Percentiles rank a stretch among this genome's conserved stretches.
Conservation (phyloP, 495 filamentous ascomycete species). For the Hypomontagnella monticulosa region DNA sequence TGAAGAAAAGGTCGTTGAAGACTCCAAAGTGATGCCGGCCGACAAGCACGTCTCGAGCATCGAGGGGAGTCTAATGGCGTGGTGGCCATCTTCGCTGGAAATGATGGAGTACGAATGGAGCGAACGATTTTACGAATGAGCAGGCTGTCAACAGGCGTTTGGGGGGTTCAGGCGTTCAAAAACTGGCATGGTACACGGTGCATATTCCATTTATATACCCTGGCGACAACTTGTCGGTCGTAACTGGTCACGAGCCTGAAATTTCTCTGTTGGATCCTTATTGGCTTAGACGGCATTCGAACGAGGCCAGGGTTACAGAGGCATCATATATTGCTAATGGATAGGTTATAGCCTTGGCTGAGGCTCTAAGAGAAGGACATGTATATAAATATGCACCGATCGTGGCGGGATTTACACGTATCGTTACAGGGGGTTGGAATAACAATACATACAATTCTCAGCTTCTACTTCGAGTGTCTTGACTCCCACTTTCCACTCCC, state of each 20-base stretch:
- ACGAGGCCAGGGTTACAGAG: slow-evolving; percentile 14
- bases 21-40: slow-evolving; percentile 1
- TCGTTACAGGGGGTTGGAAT: background rate
- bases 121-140: slow-evolving; percentile 46
- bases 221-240: slow-evolving; percentile 17
- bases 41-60: slow-evolving; percentile 35
- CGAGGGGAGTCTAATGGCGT: slow-evolving; percentile 41
- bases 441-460: slow-evolving; percentile 21
- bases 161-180: slow-evolving; percentile 17
- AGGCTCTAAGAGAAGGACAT: background rate
- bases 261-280: slow-evolving; percentile 7
- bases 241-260: slow-evolving; percentile 14
- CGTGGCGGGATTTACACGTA: background rate
- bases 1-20: slow-evolving; percentile 9
- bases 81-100: slow-evolving; percentile 42
- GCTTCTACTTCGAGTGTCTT: slow-evolving; percentile 4
- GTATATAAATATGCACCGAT: background rate
- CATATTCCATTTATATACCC: slow-evolving; percentile 25
- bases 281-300: slow-evolving; percentile 12
- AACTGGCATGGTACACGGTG: background rate
- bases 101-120: slow-evolving; percentile 40
- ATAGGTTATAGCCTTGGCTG: background rate
- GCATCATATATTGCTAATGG: background rate
- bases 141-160: background rate
- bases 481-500: slow-evolving; percentile 6